Evolutionary conservation across 2,329 filamentous ascomycete genomes (phyloP).

Genomic region (Trichoderma cornu-damae): DNA sequence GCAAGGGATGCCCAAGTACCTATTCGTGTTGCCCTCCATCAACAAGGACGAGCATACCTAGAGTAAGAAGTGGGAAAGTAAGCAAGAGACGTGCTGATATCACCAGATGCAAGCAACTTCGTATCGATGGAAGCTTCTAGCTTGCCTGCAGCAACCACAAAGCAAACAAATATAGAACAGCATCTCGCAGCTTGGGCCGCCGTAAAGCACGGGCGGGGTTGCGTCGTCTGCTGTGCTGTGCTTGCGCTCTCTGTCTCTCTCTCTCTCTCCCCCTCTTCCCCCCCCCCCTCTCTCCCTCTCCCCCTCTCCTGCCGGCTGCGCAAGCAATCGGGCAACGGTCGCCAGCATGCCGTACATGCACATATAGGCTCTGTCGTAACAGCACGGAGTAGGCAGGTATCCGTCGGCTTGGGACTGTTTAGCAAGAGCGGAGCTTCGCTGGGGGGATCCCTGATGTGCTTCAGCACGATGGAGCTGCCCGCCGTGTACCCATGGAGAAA

Average conservation of each 20-base stretch:
- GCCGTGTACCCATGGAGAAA: background rate
- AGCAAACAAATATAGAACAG: slow-evolving; percentile 7
- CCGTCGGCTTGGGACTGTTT: slow-evolving; percentile 11
- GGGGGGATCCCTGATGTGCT: slow-evolving; percentile 14
- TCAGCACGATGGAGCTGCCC: slow-evolving; percentile 12
- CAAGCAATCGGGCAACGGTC: slow-evolving; percentile 5
- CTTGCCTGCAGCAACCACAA: background rate
- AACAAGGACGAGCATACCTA: background rate
- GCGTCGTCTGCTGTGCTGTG: background rate
- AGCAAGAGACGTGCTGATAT: background rate
- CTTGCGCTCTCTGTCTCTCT: too few relatives aligned
- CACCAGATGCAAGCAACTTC: background rate
- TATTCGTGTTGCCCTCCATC: background rate
- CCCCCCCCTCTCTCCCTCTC: too few relatives aligned
- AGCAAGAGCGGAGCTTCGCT: slow-evolving; percentile 6
- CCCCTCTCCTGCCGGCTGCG: too few relatives aligned
- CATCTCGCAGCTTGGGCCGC: background rate
- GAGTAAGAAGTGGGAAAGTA: background rate
- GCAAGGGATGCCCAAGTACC: background rate
- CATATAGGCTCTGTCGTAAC: background rate
- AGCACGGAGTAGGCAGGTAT: background rate
- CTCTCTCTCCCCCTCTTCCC: too few relatives aligned
- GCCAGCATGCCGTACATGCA: background rate
- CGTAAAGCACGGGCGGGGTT: background rate
- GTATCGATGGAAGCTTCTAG: background rate